Percentiles rank a stretch among this genome's conserved stretches.
Conservation (phyloP, 2,329 filamentous ascomycete genomes). For the Bimuria novae-zelandiae region DNA sequence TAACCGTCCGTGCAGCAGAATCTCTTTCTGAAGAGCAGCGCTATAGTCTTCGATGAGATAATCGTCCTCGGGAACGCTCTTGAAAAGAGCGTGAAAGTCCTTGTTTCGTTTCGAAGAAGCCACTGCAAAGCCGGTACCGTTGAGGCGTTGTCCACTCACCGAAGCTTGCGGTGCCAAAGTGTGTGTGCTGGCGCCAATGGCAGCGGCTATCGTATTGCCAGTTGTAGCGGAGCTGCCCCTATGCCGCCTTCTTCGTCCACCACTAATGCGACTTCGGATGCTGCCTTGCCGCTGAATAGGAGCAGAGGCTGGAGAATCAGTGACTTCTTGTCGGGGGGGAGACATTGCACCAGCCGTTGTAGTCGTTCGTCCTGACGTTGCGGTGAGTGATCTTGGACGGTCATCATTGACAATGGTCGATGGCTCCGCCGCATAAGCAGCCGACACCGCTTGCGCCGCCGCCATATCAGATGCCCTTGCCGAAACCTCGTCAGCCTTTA, state of each 20-base stretch:
- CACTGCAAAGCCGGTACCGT: slow-evolving; percentile 94
- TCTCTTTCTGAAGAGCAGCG: slow-evolving; percentile 93
- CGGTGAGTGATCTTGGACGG: slow-evolving; percentile 47
- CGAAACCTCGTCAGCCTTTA: slow-evolving; percentile 56
- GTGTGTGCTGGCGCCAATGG: slow-evolving; percentile 70
- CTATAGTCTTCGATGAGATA: slow-evolving; percentile 99
- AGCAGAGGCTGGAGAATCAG: slow-evolving; percentile 60
- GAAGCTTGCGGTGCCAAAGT: slow-evolving; percentile 69
- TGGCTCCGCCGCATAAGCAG: slow-evolving; percentile 60
- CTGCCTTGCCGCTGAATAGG: slow-evolving; percentile 59
- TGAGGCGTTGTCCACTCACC: slow-evolving; percentile 72
- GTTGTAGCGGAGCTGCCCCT: slow-evolving; percentile 76
- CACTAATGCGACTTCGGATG: slow-evolving; percentile 59
- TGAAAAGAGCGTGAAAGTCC: slow-evolving; percentile 91
- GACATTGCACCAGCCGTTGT: slow-evolving; percentile 41
- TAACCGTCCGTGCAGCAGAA: slow-evolving; percentile 87
- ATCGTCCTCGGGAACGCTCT: slow-evolving; percentile 96
- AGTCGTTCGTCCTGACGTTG: slow-evolving; percentile 34
- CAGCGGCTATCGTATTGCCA: slow-evolving; percentile 70
- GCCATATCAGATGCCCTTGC: slow-evolving; percentile 64
- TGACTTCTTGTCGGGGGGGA: slow-evolving; percentile 68
- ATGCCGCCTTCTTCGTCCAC: slow-evolving; percentile 65
- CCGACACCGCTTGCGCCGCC: slow-evolving; percentile 64
- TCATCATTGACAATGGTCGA: slow-evolving; percentile 35
- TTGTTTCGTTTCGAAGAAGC: slow-evolving; percentile 95